Evolutionary conservation across 495 filamentous ascomycete species (phyloP), one percentile per base, ranked within the genome.

Genomic region (Extremus antarcticus): DNA sequence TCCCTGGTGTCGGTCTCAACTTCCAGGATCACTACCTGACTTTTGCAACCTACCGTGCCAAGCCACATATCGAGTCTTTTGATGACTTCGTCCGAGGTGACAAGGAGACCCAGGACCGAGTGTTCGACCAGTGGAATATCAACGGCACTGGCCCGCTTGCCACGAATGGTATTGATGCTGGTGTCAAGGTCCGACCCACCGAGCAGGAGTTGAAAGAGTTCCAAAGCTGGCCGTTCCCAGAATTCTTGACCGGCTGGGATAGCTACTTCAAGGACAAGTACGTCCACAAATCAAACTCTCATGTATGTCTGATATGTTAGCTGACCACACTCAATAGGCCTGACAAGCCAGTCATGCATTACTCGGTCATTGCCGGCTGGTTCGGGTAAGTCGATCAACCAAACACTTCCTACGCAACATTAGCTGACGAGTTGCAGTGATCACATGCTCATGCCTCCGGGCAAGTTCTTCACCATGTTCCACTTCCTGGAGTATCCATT

Each of bases 391-490:
- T 58, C 7, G 15, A 9, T 25, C 4, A 2, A 24, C 17, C 41
- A 45, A 7, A 45, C 8, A 45, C 7, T n/a, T 17, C n/a, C 8
- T 45, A 7, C 4, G 4, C 4, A 45, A 9, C 15, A n/a, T 45
- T n/a, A 45, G 41, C 41, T 45, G n/a, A 17, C 41, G n/a, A 7
- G 3, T 45, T 7, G 45, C 20, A 50, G 62, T 46, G 62, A 68
- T 47, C 61, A 64, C 58, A 69, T 70, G 69, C 60, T 65, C 53
- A 67, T 71, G 67, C 85, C 84, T 0, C 77, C 82, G 2, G 86
- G 85, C 43, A 88, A 89, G 56, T 90, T 89, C 75, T 89, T 89
- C 73, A 85, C 79, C 56, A 90, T 90, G 85, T 90, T 90, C 75
- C 84, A 89, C 63, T 89, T 90, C 77, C 68, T 88, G 51, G 84